Percentiles rank a stretch among this genome's conserved stretches.
Evolutionary conservation across 148 eudicot species (phyloP).

Genomic region (Bassia scoparia): DNA sequence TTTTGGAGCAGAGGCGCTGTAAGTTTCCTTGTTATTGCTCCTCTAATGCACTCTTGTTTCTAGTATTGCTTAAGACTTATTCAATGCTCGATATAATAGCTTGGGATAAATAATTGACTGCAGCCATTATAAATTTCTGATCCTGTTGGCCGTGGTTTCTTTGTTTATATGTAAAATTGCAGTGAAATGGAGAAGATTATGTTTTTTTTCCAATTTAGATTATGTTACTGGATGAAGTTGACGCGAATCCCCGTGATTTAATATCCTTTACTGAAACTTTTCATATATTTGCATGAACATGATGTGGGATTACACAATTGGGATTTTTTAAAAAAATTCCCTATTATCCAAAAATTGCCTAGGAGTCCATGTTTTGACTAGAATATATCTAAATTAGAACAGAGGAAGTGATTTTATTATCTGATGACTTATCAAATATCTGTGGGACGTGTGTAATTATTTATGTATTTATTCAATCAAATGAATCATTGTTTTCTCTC

Average conservation of each 20-base stretch:
- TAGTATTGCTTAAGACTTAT: not conserved
- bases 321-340: too few relatives aligned
- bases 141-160: not conserved
- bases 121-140: not conserved
- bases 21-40: slow-evolving; percentile 30
- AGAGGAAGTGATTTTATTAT: too few relatives aligned
- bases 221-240: not conserved
- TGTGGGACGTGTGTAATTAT: too few relatives aligned
- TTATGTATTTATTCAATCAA: too few relatives aligned
- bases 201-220: not conserved
- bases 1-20: slow-evolving; percentile 86
- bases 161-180: not conserved
- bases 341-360: too few relatives aligned
- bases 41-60: not conserved
- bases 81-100: not conserved
- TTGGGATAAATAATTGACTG: not conserved
- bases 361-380: too few relatives aligned
- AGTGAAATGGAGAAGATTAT: not conserved
- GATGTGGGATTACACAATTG: not conserved
- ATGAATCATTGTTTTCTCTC: slow-evolving; percentile 26
- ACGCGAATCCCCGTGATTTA: not conserved
- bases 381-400: too few relatives aligned
- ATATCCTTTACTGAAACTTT: not conserved
- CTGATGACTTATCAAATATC: too few relatives aligned
- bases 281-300: not conserved